Evolutionary conservation across 352 stramenopile genomes (phyloP).

Genomic region (Pythium biforme): DNA sequence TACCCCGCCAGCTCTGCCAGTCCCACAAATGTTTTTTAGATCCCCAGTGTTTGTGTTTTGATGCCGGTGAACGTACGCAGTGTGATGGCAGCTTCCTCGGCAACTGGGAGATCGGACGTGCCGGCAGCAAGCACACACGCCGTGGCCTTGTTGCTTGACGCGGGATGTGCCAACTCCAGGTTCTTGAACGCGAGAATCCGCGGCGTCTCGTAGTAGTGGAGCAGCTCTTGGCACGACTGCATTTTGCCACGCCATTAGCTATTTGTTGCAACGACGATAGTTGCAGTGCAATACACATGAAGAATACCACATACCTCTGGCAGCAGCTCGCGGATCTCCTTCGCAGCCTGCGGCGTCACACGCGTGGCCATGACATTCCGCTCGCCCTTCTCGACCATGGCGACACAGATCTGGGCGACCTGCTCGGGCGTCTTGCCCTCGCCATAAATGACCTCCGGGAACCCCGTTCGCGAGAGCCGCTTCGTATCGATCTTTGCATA

Average conservation of each 20-base stretch:
- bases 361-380: constrained; percentile 82
- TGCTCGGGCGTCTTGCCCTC: constrained; percentile 92
- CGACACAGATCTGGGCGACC: constrained; percentile 87
- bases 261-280: not conserved
- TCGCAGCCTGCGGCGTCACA: constrained; percentile 48
- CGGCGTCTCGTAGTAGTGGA: constrained; percentile 60
- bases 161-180: constrained; percentile 6
- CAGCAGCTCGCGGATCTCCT: constrained; percentile 39
- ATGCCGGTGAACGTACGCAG: constrained; percentile 47
- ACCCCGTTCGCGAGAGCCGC: constrained; percentile 86
- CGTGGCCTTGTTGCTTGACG: not conserved
- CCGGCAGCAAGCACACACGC: constrained; percentile 91
- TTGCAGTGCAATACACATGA: not conserved
- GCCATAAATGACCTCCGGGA: constrained; percentile 95
- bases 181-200: constrained; percentile 67
- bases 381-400: constrained; percentile 74
- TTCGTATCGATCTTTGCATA: constrained; percentile 90
- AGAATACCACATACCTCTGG: constrained; percentile 29
- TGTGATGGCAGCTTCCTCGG: constrained; percentile 95
- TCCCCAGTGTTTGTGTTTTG: too few relatives aligned
- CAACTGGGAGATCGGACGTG: constrained; percentile 95
- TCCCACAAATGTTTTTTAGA: not conserved
- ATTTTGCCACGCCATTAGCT: not conserved
- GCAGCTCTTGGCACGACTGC: constrained; percentile 5
- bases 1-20: constrained; percentile 85